phyloP scores from a whole-genome alignment of 257 asterid species.

The Ilex asprella region DNA sequence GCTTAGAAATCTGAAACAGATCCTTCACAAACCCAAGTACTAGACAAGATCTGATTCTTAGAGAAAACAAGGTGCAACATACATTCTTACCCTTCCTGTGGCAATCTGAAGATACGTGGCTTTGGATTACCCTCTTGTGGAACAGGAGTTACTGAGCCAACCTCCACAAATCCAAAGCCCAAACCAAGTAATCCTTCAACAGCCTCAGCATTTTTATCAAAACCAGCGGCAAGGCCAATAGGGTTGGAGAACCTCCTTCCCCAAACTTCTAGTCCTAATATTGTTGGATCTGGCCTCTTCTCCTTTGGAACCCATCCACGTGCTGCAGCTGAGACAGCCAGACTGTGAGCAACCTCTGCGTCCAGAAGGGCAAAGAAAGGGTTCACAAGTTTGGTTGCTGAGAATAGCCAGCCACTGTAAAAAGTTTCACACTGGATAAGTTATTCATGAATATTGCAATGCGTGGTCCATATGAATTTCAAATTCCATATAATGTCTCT shows the following conservation, averaged over 20 bases:
- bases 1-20: background rate
- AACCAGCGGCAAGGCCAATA: constrained; percentile 94
- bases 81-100: constrained; percentile 58
- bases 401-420: constrained; percentile 96
- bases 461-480: background rate
- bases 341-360: constrained; percentile 86
- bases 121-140: constrained; percentile 98
- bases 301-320: constrained; percentile 98
- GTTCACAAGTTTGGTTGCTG: constrained; percentile 89
- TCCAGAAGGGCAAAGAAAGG: constrained; percentile 93
- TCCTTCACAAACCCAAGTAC: too few species aligned
- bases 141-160: constrained; percentile 94
- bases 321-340: constrained; percentile 97
- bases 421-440: background rate
- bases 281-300: constrained; percentile 77
- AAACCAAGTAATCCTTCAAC: constrained; percentile 92
- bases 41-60: too few species aligned
- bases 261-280: constrained; percentile 75
- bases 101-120: constrained; percentile 94
- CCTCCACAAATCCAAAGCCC: constrained; percentile 98
- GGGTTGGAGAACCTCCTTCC: constrained; percentile 98
- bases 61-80: background rate
- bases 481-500: background rate
- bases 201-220: constrained; percentile 97
- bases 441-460: constrained; percentile 6